These are phyloP conservation scores for Fusarium oligoseptatum DNA, from an alignment of 2,329 filamentous ascomycete species.

Conservation along the genomic window DNA sequence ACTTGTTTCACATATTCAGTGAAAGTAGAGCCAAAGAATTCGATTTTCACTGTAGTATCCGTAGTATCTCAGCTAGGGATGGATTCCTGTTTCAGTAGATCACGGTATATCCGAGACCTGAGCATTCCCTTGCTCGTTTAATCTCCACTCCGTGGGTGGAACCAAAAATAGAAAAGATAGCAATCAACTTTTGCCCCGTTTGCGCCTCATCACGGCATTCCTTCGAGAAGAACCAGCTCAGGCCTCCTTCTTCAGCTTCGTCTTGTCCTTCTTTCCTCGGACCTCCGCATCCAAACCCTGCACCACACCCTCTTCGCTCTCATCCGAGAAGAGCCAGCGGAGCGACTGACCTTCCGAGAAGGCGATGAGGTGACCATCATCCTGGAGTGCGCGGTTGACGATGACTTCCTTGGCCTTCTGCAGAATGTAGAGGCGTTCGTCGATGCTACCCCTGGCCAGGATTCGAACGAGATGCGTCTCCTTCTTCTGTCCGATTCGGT, in stretches of 20 bases:
- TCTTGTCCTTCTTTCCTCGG: not conserved
- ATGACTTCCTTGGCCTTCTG: conserved; percentile 68
- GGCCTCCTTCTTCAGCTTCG: not conserved
- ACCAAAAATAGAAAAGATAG: not conserved
- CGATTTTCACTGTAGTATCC: not conserved
- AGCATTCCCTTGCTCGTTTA: not conserved
- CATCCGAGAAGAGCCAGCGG: conserved; percentile 18
- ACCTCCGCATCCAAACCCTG: not conserved
- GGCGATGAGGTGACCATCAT: conserved; percentile 36
- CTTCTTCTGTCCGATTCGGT: conserved; percentile 73
- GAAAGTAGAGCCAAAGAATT: not conserved
- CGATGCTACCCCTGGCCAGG: conserved; percentile 67
- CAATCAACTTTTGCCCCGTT: not conserved
- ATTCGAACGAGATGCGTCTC: conserved; percentile 71
- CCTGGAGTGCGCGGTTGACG: conserved; percentile 53
- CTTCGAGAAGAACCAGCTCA: not conserved
- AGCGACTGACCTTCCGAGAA: not conserved
- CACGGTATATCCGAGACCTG: not conserved
- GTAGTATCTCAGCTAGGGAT: not conserved
- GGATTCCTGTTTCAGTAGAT: not conserved
- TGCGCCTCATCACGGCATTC: not conserved
- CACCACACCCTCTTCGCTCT: fast-evolving
- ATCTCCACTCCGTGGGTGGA: not conserved
- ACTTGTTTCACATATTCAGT: not conserved
- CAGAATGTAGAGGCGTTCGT: conserved; percentile 67